phyloP scores from a whole-genome alignment of 2,329 filamentous ascomycete species.

The Ascomycota sp. region DNA sequence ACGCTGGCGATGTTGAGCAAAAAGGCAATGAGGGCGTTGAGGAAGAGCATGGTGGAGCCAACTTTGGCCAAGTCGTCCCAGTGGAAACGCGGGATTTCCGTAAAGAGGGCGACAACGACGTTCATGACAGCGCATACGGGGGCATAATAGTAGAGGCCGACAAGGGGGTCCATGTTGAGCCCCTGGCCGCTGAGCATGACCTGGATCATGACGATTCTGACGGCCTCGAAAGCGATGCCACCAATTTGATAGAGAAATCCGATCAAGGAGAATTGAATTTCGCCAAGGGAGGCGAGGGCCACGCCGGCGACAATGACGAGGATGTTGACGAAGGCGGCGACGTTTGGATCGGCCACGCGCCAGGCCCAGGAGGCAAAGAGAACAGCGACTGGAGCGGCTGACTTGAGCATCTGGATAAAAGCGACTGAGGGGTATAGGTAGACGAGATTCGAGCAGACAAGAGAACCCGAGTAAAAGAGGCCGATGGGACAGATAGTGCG shows the following conservation, averaged over 20 bases:
- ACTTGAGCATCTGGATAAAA: constrained; percentile 52
- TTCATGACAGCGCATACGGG: constrained; percentile 71
- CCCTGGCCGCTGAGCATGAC: constrained; percentile 54
- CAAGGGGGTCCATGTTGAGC: constrained; percentile 69
- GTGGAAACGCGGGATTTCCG: constrained; percentile 45
- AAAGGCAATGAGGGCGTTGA: constrained; percentile 62
- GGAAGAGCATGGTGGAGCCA: constrained; percentile 41
- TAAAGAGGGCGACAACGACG: constrained; percentile 41
- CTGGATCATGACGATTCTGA: constrained; percentile 69
- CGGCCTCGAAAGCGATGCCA: constrained; percentile 60
- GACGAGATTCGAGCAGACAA: constrained; percentile 44
- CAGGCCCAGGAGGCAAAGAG: constrained; percentile 41
- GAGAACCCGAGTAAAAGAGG: constrained; percentile 39
- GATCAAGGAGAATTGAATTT: constrained; percentile 44
- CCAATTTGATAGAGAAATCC: constrained; percentile 48
- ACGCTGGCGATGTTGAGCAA: constrained; percentile 64
- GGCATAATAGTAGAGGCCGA: constrained; percentile 76
- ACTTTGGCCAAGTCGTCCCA: constrained; percentile 41
- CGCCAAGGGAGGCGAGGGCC: constrained; percentile 31
- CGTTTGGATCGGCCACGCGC: constrained; percentile 25
- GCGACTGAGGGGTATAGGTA: constrained; percentile 45
- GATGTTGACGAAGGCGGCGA: constrained; percentile 23
- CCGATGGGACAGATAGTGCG: constrained; percentile 43
- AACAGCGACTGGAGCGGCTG: constrained; percentile 43
- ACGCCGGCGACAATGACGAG: constrained; percentile 30